These are phyloP conservation scores for Musa schizocarpa DNA, from an alignment of 176 grass and related monocot genomes.

Conservation along the genomic window DNA sequence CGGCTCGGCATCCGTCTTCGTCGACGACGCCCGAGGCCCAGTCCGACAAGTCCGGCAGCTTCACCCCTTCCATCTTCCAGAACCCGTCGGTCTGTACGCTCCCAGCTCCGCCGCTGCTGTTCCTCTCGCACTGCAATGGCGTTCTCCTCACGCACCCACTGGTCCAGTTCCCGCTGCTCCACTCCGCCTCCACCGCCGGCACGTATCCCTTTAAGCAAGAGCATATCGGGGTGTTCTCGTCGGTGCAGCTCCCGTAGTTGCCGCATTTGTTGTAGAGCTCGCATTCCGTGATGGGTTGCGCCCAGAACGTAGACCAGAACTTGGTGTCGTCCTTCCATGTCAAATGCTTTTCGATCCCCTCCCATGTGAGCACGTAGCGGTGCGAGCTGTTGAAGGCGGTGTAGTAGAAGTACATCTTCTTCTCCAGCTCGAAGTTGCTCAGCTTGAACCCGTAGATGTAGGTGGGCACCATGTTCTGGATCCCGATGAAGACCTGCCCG, in stretches of 20 bases:
- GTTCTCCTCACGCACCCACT: conserved; percentile 49
- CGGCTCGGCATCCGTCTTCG: conserved; percentile 26
- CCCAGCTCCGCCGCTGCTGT: conserved; percentile 1
- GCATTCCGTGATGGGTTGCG: conserved; percentile 43
- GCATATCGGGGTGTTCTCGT: conserved; percentile 25
- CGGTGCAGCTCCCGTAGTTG: conserved; percentile 35
- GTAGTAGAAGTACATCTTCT: conserved; percentile 50
- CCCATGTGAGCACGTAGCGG: conserved; percentile 23
- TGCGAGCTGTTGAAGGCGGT: conserved; percentile 27
- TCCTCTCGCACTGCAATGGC: conserved; percentile 26
- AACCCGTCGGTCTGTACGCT: conserved; percentile 28
- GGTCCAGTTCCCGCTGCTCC: conserved; percentile 29
- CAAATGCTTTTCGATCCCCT: conserved; percentile 26
- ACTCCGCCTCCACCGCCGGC: conserved; percentile 30
- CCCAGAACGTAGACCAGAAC: conserved; percentile 20
- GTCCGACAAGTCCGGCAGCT: conserved; percentile 59
- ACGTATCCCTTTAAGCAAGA: conserved; percentile 39
- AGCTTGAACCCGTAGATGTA: conserved; percentile 42
- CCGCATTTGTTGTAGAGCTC: conserved; percentile 64
- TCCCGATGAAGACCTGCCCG: conserved; percentile 37
- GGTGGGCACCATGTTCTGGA: conserved; percentile 30
- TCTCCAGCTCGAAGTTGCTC: conserved; percentile 30
- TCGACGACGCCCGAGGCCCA: conserved; percentile 26
- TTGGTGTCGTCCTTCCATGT: conserved; percentile 11
- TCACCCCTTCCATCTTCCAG: conserved; percentile 35